Evolutionary conservation across 2,329 filamentous ascomycete genomes (phyloP).

Genomic region (Gyromitra esculenta): DNA sequence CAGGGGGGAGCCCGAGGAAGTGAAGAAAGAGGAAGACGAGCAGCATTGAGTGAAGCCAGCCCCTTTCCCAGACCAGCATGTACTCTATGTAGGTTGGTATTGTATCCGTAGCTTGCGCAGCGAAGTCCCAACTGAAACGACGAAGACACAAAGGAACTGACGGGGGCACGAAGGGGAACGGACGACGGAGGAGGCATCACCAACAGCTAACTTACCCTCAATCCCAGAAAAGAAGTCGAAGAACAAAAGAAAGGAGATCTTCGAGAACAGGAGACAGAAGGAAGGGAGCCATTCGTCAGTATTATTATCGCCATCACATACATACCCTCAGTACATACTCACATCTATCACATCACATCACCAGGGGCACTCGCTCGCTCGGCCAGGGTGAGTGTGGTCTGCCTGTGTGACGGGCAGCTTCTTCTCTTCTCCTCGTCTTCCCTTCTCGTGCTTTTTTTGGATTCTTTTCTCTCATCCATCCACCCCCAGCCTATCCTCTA

Average conservation of each 20-base stretch:
- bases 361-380: slow-evolving; percentile 12
- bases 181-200: neutral
- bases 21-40: slow-evolving; percentile 1
- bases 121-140: slow-evolving; percentile 44
- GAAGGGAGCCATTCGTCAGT: slow-evolving; percentile 16
- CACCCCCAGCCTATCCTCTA: neutral
- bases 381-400: slow-evolving; percentile 10
- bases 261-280: slow-evolving; percentile 19
- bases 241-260: slow-evolving; percentile 12
- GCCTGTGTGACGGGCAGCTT: slow-evolving; percentile 36
- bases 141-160: slow-evolving; percentile 33
- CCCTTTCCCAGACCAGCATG: slow-evolving; percentile 19
- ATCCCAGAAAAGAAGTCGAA: neutral
- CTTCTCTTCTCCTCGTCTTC: neutral
- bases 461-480: neutral
- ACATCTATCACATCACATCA: no score
- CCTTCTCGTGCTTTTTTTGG: slow-evolving; percentile 22
- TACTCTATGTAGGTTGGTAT: neutral
- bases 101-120: slow-evolving; percentile 18
- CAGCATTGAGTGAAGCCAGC: slow-evolving; percentile 16
- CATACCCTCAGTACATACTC: no score
- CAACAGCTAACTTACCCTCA: neutral
- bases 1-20: neutral
- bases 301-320: slow-evolving; percentile 8
- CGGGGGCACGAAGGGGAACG: neutral